Base-by-base conservation (phyloP, 2,329 filamentous ascomycete genomes). In the Hypoxylon sp. region DNA sequence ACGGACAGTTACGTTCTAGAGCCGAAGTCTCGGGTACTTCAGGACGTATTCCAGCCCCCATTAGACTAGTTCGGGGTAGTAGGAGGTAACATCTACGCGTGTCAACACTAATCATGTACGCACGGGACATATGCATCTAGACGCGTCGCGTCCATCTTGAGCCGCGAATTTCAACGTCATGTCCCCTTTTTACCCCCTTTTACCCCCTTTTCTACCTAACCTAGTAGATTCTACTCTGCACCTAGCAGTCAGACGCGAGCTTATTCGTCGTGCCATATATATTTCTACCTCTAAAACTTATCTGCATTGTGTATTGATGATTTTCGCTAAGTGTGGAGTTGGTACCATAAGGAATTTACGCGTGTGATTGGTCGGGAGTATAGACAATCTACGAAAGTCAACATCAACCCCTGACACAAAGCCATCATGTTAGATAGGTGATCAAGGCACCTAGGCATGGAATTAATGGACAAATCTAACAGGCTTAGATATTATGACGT, bases 141-240 rank as follows among this genome's bases (percentile, higher is more conserved):
- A 19, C 46, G 44, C 56, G 32, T 13, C 52, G 52, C 35, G 15
- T 17, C 13, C 47, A 32, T n/a, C 44, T 29, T 44, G 6, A 44
- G 57, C n/a, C 57, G 57, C 57, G 29, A 29, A 13, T 44, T 59
- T 46, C 48, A 60, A 60, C 57, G 57, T 52, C 57, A 60, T 27
- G n/a, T 32, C 47, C 44, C 50, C 56, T 11, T 37, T 35, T 57
- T 29, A n/a, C n/a, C n/a, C n/a, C n/a, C n/a, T n/a, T n/a, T n/a
- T n/a, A n/a, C n/a, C n/a, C 50, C 56, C n/a, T 37, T 35, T 57
- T 29, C 2, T 31, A 15, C 6, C n/a, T 17, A n/a, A n/a, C 19
- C 5, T 58, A 21, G 21, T 11, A 29, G 31, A 13, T 50, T 50
- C 17, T n/a, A 21, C 2, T 7, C 7, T 44, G 7, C 19, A 10